Percentiles rank a stretch among this genome's conserved stretches.
phyloP scores from a whole-genome alignment of 139 green algal genomes.

The Deuterostichococcus epilithicus region DNA sequence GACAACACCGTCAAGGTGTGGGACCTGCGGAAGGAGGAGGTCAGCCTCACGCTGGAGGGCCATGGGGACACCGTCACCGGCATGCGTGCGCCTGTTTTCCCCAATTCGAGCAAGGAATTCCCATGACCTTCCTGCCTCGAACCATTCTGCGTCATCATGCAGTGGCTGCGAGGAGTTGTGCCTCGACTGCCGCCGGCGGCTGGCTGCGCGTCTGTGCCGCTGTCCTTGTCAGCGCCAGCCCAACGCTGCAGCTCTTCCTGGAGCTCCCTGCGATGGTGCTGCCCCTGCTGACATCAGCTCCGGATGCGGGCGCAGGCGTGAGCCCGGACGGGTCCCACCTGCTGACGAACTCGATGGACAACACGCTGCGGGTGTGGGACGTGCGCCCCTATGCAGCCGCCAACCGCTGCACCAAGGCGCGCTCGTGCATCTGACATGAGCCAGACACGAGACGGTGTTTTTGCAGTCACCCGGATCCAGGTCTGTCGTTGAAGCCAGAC shows the following conservation, averaged over 20 bases:
- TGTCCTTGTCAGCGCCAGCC: no score
- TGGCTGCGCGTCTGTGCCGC: no score
- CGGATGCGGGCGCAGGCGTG: slow-evolving; percentile 21
- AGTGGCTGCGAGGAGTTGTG: no score
- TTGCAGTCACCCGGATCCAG: not conserved
- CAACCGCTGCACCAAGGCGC: slow-evolving; percentile 68
- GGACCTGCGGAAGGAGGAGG: slow-evolving; percentile 75
- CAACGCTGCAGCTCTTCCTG: no score
- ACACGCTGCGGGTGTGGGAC: slow-evolving; percentile 84
- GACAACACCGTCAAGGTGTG: slow-evolving; percentile 86
- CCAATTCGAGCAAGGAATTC: no score
- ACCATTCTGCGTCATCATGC: no score
- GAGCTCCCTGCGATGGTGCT: no score
- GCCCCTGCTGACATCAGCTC: no score
- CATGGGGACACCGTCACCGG: slow-evolving; percentile 82
- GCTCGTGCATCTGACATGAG: not conserved
- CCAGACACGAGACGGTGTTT: no score
- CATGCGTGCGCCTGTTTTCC: slow-evolving; percentile 29
- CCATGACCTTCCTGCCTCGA: no score
- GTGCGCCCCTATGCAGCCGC: slow-evolving; percentile 83
- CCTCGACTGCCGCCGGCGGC: no score
- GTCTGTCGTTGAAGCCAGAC: no score
- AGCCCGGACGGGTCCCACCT: slow-evolving; percentile 82
- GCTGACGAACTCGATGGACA: slow-evolving; percentile 95
- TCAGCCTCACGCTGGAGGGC: slow-evolving; percentile 58